Conservation (phyloP, 169 alveolate species). For the Perkinsus chesapeaki region DNA sequence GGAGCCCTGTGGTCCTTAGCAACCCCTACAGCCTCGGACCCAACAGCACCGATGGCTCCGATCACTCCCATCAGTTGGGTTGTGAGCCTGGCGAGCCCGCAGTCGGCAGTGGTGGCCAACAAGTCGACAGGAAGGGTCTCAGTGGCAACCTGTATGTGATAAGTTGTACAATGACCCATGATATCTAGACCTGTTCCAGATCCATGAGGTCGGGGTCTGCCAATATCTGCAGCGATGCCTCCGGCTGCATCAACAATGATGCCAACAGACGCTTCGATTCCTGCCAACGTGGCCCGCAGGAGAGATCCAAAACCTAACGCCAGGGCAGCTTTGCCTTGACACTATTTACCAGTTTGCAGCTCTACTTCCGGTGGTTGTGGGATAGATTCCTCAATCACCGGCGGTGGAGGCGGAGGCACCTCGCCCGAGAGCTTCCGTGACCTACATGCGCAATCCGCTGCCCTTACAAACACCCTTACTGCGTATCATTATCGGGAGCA, state of each 20-base stretch:
- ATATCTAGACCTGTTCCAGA: not conserved
- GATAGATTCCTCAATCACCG: not conserved
- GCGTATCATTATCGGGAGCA: not conserved
- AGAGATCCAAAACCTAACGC: not conserved
- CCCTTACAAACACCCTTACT: too few species aligned
- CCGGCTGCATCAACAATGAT: not conserved
- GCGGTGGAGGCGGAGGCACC: not conserved
- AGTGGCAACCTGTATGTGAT: not conserved
- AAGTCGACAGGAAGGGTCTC: not conserved
- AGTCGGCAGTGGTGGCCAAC: not conserved
- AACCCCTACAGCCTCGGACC: not conserved
- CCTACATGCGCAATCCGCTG: too few species aligned
- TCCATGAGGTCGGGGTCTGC: not conserved
- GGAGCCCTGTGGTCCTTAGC: not conserved
- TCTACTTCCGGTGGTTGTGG: not conserved
- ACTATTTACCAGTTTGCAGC: not conserved
- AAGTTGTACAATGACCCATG: not conserved
- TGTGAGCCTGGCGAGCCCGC: not conserved
- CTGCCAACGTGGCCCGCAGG: not conserved
- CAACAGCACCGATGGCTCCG: not conserved
- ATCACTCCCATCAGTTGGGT: not conserved
- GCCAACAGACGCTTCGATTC: not conserved
- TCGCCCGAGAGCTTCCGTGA: too few species aligned
- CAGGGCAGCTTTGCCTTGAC: too few species aligned
- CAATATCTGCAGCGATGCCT: not conserved